phyloP scores from a whole-genome alignment of 768 basidiomycete genomes.

The Lentinula boryana region DNA sequence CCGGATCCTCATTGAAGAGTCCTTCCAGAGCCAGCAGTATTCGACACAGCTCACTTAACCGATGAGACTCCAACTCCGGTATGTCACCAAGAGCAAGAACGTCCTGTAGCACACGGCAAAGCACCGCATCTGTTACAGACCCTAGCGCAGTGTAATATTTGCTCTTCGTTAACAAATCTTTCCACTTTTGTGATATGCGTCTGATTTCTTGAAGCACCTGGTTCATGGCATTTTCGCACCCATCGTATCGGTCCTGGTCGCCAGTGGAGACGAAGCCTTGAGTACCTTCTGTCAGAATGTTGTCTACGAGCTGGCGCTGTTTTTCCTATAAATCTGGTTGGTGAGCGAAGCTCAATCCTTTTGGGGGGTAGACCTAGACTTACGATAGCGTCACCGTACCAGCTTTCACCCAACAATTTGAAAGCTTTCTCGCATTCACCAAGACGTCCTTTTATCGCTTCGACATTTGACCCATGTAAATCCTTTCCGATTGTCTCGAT shows the following conservation, averaged over 20 bases:
- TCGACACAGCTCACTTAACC: conserved; percentile 75
- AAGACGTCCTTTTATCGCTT: conserved; percentile 37
- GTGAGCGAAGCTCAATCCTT: neutral
- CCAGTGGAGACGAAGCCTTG: conserved; percentile 65
- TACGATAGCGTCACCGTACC: conserved; percentile 69
- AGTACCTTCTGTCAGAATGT: conserved; percentile 44
- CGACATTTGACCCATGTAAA: conserved; percentile 11
- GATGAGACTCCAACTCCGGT: conserved; percentile 80
- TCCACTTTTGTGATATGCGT: conserved; percentile 57
- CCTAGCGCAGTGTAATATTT: conserved; percentile 74
- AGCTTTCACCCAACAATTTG: conserved; percentile 54
- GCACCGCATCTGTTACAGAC: conserved; percentile 57
- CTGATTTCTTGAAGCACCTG: conserved; percentile 60
- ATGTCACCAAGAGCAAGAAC: conserved; percentile 80
- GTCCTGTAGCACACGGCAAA: conserved; percentile 64
- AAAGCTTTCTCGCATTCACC: conserved; percentile 47
- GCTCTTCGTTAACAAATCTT: conserved; percentile 62
- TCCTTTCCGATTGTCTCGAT: conserved; percentile 34
- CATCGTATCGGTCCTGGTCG: conserved; percentile 70
- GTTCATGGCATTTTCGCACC: conserved; percentile 66
- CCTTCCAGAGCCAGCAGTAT: conserved; percentile 77
- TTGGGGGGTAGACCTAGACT: conserved; percentile 15
- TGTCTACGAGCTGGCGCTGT: conserved; percentile 37
- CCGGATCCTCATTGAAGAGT: conserved; percentile 64
- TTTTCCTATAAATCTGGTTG: conserved; percentile 31